Conservation (phyloP, 1,284 basidiomycete species). For the Pholiota adiposa region DNA sequence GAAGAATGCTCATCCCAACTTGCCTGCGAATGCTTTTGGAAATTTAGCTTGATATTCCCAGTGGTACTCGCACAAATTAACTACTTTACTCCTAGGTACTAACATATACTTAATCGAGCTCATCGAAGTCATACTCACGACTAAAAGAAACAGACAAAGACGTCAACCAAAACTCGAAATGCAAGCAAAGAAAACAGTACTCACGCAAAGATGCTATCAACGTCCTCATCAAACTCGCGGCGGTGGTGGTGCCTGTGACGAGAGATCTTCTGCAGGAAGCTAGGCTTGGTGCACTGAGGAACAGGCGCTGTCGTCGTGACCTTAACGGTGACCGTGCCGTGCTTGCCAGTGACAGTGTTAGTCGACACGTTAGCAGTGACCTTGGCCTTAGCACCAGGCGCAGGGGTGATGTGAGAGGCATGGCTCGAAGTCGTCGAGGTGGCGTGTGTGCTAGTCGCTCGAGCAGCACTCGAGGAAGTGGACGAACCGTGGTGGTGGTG, state of each 20-base stretch:
- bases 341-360: slow-evolving; percentile 19
- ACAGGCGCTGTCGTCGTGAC: slow-evolving; percentile 22
- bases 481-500: not conserved
- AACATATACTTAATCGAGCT: slow-evolving; percentile 24
- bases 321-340: slow-evolving; percentile 22
- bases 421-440: not conserved
- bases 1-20: too few relatives aligned
- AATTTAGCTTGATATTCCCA: not conserved
- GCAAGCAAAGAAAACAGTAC: not conserved
- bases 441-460: slow-evolving; percentile 1
- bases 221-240: slow-evolving; percentile 17
- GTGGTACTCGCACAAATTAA: not conserved
- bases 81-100: not conserved
- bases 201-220: slow-evolving; percentile 16
- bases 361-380: slow-evolving; percentile 9
- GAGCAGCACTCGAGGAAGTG: slow-evolving; percentile 2
- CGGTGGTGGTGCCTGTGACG: slow-evolving; percentile 12
- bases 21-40: not conserved
- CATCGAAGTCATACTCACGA: slow-evolving; percentile 26
- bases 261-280: slow-evolving; percentile 11
- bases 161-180: not conserved
- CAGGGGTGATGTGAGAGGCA: slow-evolving; percentile 15
- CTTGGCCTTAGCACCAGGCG: slow-evolving; percentile 7
- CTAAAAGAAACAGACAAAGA: slow-evolving; percentile 7
- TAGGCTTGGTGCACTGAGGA: slow-evolving; percentile 22